phyloP scores from a whole-genome alignment of 208 protist genomes.

The Trichomonas vaginalis region DNA sequence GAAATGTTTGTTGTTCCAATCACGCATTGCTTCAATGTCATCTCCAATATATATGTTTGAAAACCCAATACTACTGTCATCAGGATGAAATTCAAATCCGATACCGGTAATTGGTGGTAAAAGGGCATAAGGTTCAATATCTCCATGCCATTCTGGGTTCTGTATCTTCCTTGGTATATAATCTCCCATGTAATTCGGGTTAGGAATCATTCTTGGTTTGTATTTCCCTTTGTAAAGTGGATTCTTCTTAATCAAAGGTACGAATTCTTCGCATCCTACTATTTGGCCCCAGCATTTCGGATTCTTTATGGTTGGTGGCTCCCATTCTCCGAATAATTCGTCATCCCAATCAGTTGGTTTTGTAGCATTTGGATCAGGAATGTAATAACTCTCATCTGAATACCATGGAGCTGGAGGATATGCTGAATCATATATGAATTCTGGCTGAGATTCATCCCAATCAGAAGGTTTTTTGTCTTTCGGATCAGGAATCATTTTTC shows the following conservation, averaged over 20 bases:
- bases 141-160: slow-evolving; percentile 34
- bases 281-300: slow-evolving; percentile 20
- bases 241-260: slow-evolving; percentile 21
- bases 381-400: not conserved
- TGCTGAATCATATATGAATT: not conserved
- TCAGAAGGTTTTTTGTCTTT: slow-evolving; percentile 17
- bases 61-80: not conserved
- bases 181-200: slow-evolving; percentile 37
- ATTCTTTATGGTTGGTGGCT: slow-evolving; percentile 31
- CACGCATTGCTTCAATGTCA: not conserved
- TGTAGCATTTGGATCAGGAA: slow-evolving; percentile 26
- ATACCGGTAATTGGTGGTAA: not conserved
- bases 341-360: slow-evolving; percentile 30
- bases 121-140: not conserved
- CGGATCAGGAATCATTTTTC: not conserved
- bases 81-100: not conserved
- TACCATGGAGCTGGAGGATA: not conserved
- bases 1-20: not conserved
- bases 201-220: slow-evolving; percentile 25
- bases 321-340: slow-evolving; percentile 23
- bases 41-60: not conserved
- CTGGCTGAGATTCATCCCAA: slow-evolving; percentile 37
- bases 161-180: slow-evolving; percentile 34
- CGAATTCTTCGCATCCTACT: not conserved
- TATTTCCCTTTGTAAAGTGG: slow-evolving; percentile 38